A percentile compares a stretch with the other conserved stretches of the same genome.
phyloP scores from a whole-genome alignment of 176 grass and related monocot species.

The Cymbopogon citratus region DNA sequence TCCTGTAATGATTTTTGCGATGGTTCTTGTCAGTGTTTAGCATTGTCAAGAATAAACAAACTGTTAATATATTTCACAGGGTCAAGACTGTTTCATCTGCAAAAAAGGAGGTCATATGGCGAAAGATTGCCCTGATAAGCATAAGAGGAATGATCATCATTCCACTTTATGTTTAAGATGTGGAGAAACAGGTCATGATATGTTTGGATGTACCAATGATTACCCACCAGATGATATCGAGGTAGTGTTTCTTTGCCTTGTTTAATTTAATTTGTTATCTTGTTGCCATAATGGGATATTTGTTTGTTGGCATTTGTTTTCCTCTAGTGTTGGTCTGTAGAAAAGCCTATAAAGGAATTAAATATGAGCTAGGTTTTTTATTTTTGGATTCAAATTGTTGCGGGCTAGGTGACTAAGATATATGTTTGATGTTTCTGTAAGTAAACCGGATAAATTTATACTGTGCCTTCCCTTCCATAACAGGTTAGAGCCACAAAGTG shows the following conservation, averaged over 20 bases:
- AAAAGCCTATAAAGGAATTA: not conserved
- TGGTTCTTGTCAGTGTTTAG: not conserved
- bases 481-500: constrained; percentile 6
- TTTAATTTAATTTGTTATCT: not conserved
- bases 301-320: not conserved
- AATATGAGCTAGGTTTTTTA: not conserved
- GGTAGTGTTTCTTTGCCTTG: constrained; percentile 35
- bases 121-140: constrained; percentile 83
- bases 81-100: constrained; percentile 82
- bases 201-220: constrained; percentile 70
- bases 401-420: not conserved
- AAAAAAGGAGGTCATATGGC: constrained; percentile 85
- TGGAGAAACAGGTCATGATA: constrained; percentile 68
- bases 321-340: not conserved
- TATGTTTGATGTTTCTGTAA: not conserved
- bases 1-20: not conserved
- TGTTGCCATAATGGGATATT: not conserved
- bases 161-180: constrained; percentile 71
- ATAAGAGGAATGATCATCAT: constrained; percentile 52
- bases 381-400: not conserved
- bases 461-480: not conserved
- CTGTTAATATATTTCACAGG: constrained; percentile 39
- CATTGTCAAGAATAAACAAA: constrained; percentile 11
- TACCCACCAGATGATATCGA: constrained; percentile 70
- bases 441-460: not conserved